Percentiles rank a stretch among this genome's conserved stretches.
phyloP scores from a whole-genome alignment of 257 asterid species.

The Verbascum thapsus region DNA sequence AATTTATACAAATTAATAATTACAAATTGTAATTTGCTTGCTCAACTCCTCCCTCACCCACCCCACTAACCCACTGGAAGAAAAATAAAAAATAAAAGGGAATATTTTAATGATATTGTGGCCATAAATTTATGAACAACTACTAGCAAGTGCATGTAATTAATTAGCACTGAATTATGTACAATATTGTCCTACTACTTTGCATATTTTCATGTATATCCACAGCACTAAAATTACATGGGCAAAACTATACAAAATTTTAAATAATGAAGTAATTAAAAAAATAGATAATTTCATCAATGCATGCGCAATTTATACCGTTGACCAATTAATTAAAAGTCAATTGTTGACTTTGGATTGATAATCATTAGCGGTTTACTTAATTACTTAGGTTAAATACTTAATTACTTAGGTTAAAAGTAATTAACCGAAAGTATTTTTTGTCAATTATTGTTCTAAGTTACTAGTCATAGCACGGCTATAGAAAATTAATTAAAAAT shows the following conservation, averaged over 20 bases:
- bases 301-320: conserved; percentile 35
- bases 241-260: background rate
- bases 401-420: background rate
- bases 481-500: conserved; percentile 9
- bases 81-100: conserved; percentile 1
- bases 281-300: conserved; percentile 28
- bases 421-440: conserved; percentile 38
- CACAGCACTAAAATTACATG: no score
- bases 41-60: background rate
- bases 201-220: background rate
- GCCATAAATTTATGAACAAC: conserved; percentile 24
- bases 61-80: conserved; percentile 5
- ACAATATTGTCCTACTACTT: conserved; percentile 4
- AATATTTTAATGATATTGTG: conserved; percentile 24
- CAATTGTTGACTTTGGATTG: conserved; percentile 26
- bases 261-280: background rate
- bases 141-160: conserved; percentile 22
- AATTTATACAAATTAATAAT: no score
- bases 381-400: background rate
- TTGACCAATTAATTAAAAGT: conserved; percentile 29
- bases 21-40: background rate
- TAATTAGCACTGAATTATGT: conserved; percentile 26
- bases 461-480: conserved; percentile 9
- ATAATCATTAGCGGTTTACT: background rate
- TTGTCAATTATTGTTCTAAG: conserved; percentile 29